phyloP scores from a whole-genome alignment of 176 grass and related monocot genomes.

The Aegilops speltoides region DNA sequence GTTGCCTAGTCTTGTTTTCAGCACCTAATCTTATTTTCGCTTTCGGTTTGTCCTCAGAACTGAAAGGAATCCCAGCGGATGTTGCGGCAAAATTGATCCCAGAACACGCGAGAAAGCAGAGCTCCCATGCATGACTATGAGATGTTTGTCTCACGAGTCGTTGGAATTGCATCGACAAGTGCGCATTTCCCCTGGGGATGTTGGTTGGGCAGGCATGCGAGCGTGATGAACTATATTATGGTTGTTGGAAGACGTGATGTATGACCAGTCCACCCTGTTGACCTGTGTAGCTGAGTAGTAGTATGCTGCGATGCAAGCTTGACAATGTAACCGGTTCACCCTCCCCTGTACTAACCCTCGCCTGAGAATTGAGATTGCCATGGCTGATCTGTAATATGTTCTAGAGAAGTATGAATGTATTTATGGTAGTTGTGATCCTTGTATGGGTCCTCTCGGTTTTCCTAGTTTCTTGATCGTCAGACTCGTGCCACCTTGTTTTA shows the following conservation, averaged over 20 bases:
- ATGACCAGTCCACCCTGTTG: conserved; percentile 18
- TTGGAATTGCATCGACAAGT: not conserved
- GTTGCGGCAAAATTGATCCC: conserved; percentile 70
- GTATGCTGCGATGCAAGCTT: conserved; percentile 23
- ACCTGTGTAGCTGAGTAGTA: conserved; percentile 54
- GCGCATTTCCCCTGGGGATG: conserved; percentile 10
- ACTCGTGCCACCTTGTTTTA: not conserved
- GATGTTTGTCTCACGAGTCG: not conserved
- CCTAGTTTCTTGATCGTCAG: not conserved
- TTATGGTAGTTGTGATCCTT: conserved; percentile 59
- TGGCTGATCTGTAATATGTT: conserved; percentile 55
- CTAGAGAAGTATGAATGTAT: conserved; percentile 63
- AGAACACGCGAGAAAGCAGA: conserved; percentile 91
- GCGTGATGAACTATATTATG: not conserved
- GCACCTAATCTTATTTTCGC: not conserved
- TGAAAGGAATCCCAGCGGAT: conserved; percentile 77
- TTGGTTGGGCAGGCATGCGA: conserved; percentile 7
- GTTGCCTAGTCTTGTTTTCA: not conserved
- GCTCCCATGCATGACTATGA: conserved; percentile 61
- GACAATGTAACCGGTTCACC: conserved; percentile 39
- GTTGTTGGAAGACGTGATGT: conserved; percentile 29
- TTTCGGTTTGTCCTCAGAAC: conserved; percentile 39
- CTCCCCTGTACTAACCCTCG: conserved; percentile 37
- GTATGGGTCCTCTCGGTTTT: conserved; percentile 32
- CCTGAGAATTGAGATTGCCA: conserved; percentile 29